Base-by-base conservation (phyloP, 139 green algal genomes). In the Marvania coccoides region DNA sequence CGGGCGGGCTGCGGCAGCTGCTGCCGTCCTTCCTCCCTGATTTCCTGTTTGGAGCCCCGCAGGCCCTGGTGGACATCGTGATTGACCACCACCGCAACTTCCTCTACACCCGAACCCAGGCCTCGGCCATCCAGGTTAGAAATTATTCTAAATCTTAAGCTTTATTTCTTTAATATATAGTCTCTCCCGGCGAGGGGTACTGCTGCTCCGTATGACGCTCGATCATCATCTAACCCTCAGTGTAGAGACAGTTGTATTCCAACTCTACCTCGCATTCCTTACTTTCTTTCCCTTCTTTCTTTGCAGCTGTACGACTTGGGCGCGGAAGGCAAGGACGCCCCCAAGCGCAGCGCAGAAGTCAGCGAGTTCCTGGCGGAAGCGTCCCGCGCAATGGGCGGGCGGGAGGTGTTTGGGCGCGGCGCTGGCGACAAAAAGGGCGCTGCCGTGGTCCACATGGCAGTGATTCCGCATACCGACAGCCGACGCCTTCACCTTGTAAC, bases 281-380 rank as follows among this genome's bases (percentile, higher is more conserved):
- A n/a, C n/a, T n/a, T n/a, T n/a, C n/a, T n/a, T n/a, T n/a, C n/a
- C n/a, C n/a, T 48, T 2, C 13, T 38, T 4, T 36, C 47, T 15
- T 7, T 53, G 48, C 80, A 93, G 86, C 82, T 94, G 56, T 97
- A 88, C 75, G 92, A 97, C 74, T 70, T 98, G 33, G 92, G 92
- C 3, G 6, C 63, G 1, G 64, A 68, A 14, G 86, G 87, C 46
- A 71, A 47, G 7, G 76, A 86, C 2, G 56, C 79, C 5, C 72
- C 77, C 4, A 51, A 58, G 28, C 81, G 74, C 36, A 86, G 91
- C 15, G 84, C 85, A 0, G 90, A 96, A 66, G 47, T 85, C 38
- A 40, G 69, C 0, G 82, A 92, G 59, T 81, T 93, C 35, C 74
- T 85, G 36, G 42, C 37, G 23, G 73, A 72, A 26, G 71, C 70